phyloP scores from a whole-genome alignment of 345 rosid species.

The Ricinus communis region DNA sequence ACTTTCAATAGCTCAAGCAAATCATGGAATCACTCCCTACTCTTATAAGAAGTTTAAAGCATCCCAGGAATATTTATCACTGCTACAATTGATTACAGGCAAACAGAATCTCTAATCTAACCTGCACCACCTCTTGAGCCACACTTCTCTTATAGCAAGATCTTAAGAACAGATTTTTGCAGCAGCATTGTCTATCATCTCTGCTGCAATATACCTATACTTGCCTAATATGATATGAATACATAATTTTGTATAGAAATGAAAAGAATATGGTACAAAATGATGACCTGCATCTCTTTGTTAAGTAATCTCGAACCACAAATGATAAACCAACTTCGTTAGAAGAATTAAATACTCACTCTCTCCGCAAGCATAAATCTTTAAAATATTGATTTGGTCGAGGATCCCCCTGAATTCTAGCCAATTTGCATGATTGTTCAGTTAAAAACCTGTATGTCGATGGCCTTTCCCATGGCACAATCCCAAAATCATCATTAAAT shows the following conservation, averaged over 20 bases:
- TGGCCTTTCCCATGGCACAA: slow-evolving; percentile 74
- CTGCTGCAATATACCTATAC: slow-evolving; percentile 12
- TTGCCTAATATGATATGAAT: slow-evolving; percentile 12
- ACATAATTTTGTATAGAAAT: slow-evolving; percentile 4
- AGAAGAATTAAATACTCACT: slow-evolving; percentile 19
- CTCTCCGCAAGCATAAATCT: slow-evolving; percentile 44
- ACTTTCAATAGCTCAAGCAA: too few species aligned
- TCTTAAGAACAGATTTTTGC: slow-evolving; percentile 3
- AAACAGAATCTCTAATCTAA: slow-evolving; percentile 1
- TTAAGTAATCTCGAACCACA: neutral
- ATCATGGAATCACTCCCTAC: too few species aligned
- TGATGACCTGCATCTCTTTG: slow-evolving; percentile 1
- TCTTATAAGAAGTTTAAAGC: too few species aligned
- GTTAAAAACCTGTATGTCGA: slow-evolving; percentile 53
- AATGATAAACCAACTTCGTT: neutral
- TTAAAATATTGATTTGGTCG: slow-evolving; percentile 36
- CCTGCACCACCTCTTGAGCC: neutral
- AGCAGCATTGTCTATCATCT: neutral
- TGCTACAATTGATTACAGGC: neutral
- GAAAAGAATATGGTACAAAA: slow-evolving; percentile 16
- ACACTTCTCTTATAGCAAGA: neutral
- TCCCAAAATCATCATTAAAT: slow-evolving; percentile 77
- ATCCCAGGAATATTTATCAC: neutral
- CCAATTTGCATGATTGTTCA: slow-evolving; percentile 72
- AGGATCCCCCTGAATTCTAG: slow-evolving; percentile 38